These are phyloP conservation scores for Ampelocalamus luodianensis DNA, from an alignment of 176 grass and related monocot genomes.

Conservation along the genomic window DNA sequence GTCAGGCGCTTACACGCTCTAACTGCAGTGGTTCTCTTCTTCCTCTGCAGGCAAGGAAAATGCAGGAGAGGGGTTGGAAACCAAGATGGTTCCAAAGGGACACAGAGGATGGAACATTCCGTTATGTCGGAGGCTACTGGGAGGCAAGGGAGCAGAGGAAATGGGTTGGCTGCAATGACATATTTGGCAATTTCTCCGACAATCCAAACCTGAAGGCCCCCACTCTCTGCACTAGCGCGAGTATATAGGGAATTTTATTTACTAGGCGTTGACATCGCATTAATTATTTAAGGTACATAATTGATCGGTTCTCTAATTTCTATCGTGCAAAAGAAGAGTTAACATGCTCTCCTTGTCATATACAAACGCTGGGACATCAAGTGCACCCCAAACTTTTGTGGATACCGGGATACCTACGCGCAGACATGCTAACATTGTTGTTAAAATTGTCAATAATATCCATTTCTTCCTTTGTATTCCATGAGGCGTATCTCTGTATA, in stretches of 20 bases:
- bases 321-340: constrained; percentile 35
- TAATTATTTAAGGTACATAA: constrained; percentile 50
- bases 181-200: constrained; percentile 65
- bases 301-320: constrained; percentile 32
- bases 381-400: constrained; percentile 12
- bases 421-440: constrained; percentile 45
- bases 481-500: neutral
- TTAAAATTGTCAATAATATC: constrained; percentile 42
- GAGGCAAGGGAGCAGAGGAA: constrained; percentile 66
- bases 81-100: constrained; percentile 83
- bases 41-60: constrained; percentile 72
- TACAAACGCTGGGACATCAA: constrained; percentile 19
- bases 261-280: constrained; percentile 40
- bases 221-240: constrained; percentile 46
- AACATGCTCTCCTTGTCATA: constrained; percentile 41
- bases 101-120: constrained; percentile 52
- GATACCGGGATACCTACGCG: constrained; percentile 29
- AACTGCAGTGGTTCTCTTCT: neutral
- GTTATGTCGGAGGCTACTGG: constrained; percentile 82
- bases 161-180: constrained; percentile 75
- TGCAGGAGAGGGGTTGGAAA: constrained; percentile 90
- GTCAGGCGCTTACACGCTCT: neutral
- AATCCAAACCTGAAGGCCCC: constrained; percentile 35
- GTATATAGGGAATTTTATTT: constrained; percentile 43
- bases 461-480: neutral